Base-by-base conservation (phyloP, 2,329 filamentous ascomycete species). In the Colletotrichum spaethianum region DNA sequence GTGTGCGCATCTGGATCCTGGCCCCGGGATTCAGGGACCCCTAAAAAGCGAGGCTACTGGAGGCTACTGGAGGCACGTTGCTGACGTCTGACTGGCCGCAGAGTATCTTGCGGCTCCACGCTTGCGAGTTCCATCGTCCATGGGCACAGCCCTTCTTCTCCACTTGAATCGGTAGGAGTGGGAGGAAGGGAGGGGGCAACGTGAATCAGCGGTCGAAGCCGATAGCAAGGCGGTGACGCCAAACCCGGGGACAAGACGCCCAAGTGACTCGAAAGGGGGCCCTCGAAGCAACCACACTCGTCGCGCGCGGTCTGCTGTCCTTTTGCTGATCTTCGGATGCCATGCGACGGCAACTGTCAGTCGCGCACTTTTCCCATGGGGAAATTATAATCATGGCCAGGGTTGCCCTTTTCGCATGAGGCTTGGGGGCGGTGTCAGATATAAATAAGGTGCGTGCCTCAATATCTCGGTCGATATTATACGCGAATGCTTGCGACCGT, bases 11-110 rank as follows among this genome's bases (percentile, higher is more conserved):
- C 60, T 52, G 36, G n/a, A 26, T 48, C n/a, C 33, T 26, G 46
- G 46, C 16, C 60, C 31, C 63, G 40, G 48, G 46, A 59, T 59
- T 28, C 20, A 28, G 33, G 63, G 63, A 67, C 9, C 67, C 67
- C 62, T 42, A 61, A 67, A 67, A 56, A 50, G 62, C 67, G 67
- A 70, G 67, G 55, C 67, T 67, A 66, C 53, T 33, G 20, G 23
- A 40, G 33, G 33, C 33, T 36, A 9, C 33, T 9, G 33, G 33
- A 36, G 33, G 40, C 2, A 12, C 33, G 31, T 56, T 53, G 40
- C 40, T 63, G 20, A 26, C 33, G 26, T 12, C 18, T 18, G 53
- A 40, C n/a, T 26, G 53, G 63, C 3, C 28, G n/a, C 42, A 38
- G 36, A 36, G 26, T 23, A 14, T 44, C 20, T 46, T 28, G 38